Conservation (phyloP, 768 basidiomycete species). For the Macrolepiota dolichaula region DNA sequence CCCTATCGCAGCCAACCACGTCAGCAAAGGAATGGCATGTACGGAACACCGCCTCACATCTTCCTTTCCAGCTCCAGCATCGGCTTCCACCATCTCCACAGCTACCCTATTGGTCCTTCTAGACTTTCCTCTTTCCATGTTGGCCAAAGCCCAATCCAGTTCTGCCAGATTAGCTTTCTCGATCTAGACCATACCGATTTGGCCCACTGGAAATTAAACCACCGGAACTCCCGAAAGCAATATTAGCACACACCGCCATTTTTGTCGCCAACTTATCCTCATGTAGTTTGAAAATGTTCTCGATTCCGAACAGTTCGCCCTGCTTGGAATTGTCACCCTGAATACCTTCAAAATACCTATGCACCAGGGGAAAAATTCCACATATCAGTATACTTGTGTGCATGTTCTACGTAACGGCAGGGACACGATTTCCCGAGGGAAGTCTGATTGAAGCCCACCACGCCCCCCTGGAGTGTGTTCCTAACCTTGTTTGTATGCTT, state of each 20-base stretch:
- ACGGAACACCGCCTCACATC: conserved; percentile 24
- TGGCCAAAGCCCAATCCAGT: conserved; percentile 77
- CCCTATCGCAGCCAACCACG: conserved; percentile 27
- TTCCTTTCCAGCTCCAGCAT: conserved; percentile 42
- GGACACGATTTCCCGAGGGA: not conserved
- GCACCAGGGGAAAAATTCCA: not conserved
- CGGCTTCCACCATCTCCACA: conserved; percentile 42
- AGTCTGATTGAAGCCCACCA: not conserved
- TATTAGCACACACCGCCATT: conserved; percentile 48
- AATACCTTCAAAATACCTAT: conserved; percentile 77
- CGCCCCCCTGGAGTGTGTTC: not conserved
- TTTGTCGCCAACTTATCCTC: conserved; percentile 71
- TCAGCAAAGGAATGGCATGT: not conserved
- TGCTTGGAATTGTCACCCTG: conserved; percentile 72
- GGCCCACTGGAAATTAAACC: not conserved
- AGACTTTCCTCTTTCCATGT: conserved; percentile 45
- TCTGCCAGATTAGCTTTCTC: conserved; percentile 72
- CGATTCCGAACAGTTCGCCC: conserved; percentile 82
- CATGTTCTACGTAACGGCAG: not conserved
- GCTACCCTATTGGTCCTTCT: conserved; percentile 1
- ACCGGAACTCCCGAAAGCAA: not conserved
- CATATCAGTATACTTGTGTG: not conserved
- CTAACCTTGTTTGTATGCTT: conserved; percentile 75
- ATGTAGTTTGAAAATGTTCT: conserved; percentile 81
- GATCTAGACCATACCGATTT: conserved; percentile 47